Evolutionary conservation across 768 basidiomycete species (phyloP).

Genomic region (Tulasnella sp.): DNA sequence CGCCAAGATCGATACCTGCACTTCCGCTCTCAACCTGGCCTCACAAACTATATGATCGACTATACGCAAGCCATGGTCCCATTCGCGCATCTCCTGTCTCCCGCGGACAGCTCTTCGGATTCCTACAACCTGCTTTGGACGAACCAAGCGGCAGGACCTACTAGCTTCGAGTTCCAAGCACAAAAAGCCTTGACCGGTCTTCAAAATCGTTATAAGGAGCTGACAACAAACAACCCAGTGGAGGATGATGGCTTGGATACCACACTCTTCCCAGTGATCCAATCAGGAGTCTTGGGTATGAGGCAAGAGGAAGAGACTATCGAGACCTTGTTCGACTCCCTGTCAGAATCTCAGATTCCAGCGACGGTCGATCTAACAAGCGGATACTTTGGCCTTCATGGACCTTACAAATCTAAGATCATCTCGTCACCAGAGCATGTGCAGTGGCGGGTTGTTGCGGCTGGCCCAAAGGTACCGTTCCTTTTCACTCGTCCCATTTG

Average conservation of each 20-base stretch:
- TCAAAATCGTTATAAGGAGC: slow-evolving; percentile 33
- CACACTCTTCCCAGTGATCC: slow-evolving; percentile 69
- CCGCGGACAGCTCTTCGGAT: slow-evolving; percentile 23
- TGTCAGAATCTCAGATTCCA: slow-evolving; percentile 22
- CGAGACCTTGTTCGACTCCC: slow-evolving; percentile 44
- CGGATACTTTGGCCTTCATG: slow-evolving; percentile 87
- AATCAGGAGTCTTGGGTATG: slow-evolving; percentile 79
- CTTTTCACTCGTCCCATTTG: no score
- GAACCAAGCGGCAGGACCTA: slow-evolving; percentile 52
- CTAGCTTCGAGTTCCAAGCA: slow-evolving; percentile 54
- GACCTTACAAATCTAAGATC: slow-evolving; percentile 65
- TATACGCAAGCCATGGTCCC: slow-evolving; percentile 58
- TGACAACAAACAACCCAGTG: slow-evolving; percentile 21
- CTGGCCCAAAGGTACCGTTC: slow-evolving; percentile 63
- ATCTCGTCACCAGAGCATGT: slow-evolving; percentile 36
- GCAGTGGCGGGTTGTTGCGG: slow-evolving; percentile 65
- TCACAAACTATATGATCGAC: slow-evolving; percentile 76
- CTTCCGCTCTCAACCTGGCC: slow-evolving; percentile 45
- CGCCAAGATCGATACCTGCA: slow-evolving; percentile 91
- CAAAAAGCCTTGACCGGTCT: slow-evolving; percentile 45
- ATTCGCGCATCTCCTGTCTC: slow-evolving; percentile 58
- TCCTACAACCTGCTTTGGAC: slow-evolving; percentile 58
- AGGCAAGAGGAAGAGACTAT: slow-evolving; percentile 72
- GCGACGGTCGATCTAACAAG: slow-evolving; percentile 63
- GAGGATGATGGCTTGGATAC: slow-evolving; percentile 33